Conservation (phyloP, 805 yeast species). For the Brettanomyces nanus region DNA sequence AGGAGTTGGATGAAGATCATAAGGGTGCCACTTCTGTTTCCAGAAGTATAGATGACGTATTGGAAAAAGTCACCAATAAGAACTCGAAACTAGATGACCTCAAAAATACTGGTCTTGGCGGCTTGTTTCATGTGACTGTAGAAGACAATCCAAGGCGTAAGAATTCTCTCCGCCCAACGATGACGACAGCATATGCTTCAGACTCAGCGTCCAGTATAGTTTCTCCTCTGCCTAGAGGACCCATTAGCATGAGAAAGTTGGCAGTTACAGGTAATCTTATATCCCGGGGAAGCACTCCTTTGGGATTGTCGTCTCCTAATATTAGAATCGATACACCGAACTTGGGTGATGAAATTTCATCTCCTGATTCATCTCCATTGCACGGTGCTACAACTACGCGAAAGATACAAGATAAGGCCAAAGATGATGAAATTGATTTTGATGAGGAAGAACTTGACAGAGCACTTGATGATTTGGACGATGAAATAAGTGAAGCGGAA, state of each 20-base stretch:
- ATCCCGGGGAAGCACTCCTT: background rate
- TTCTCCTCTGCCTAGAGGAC: constrained; percentile 3
- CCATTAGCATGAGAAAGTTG: constrained; percentile 14
- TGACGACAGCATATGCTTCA: too few species aligned
- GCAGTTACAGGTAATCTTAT: constrained; percentile 13
- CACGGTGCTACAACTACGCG: background rate
- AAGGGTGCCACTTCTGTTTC: background rate
- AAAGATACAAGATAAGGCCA: constrained; percentile 5
- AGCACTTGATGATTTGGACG: constrained; percentile 16
- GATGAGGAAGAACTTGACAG: constrained; percentile 21
- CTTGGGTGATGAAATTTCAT: background rate
- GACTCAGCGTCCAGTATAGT: too few species aligned
- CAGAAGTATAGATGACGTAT: constrained; percentile 4
- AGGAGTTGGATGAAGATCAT: constrained; percentile 10
- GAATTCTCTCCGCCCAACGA: too few species aligned
- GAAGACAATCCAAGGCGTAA: constrained; percentile 13
- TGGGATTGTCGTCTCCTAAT: background rate
- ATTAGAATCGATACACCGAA: background rate
- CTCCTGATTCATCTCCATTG: background rate
- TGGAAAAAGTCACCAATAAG: constrained; percentile 1
- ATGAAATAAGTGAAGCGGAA: constrained; percentile 15
- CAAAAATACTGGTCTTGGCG: background rate
- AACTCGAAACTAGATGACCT: background rate
- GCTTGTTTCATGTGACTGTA: constrained; percentile 14
- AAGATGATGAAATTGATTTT: constrained; percentile 10